Percentiles rank a stretch among this genome's conserved stretches.
phyloP scores from a whole-genome alignment of 2,329 filamentous ascomycete genomes.

The Fusarium udum region DNA sequence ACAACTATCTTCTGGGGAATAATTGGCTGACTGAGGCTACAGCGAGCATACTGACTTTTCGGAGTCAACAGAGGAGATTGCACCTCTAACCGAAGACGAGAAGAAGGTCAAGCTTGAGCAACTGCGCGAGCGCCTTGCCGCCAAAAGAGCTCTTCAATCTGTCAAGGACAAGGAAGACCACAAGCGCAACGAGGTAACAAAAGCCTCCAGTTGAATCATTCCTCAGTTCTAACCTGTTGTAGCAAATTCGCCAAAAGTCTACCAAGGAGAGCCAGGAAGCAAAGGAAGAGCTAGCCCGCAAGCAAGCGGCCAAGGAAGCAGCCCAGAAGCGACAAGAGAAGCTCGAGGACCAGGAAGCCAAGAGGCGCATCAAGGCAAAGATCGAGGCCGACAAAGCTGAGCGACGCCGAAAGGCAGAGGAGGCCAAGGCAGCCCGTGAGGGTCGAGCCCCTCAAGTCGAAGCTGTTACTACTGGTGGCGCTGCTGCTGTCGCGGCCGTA shows the following conservation, averaged over 20 bases:
- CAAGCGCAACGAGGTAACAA: constrained; percentile 81
- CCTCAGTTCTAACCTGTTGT: not conserved
- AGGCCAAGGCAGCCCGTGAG: constrained; percentile 85
- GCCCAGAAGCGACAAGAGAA: constrained; percentile 89
- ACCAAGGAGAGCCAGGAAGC: constrained; percentile 88
- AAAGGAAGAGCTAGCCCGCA: constrained; percentile 87
- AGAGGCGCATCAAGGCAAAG: constrained; percentile 89
- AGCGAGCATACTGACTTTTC: constrained; percentile 89
- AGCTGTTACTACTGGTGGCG: constrained; percentile 58
- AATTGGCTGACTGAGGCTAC: not conserved
- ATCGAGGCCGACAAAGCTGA: constrained; percentile 96
- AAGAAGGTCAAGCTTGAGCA: constrained; percentile 83
- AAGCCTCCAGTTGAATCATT: fast-evolving
- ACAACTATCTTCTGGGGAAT: not conserved
- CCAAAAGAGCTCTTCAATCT: constrained; percentile 75
- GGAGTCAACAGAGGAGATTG: constrained; percentile 92
- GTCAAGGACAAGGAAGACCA: constrained; percentile 81
- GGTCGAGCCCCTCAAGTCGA: constrained; percentile 66
- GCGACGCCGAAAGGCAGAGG: constrained; percentile 83
- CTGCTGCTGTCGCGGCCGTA: constrained; percentile 57
- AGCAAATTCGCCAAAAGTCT: constrained; percentile 82
- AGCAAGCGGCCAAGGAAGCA: constrained; percentile 92
- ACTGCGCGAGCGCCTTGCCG: constrained; percentile 74
- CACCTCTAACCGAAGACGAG: constrained; percentile 89
- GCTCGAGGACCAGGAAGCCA: constrained; percentile 82